Conservation (phyloP, 2,329 filamentous ascomycete genomes). For the Neofusicoccum sp. region DNA sequence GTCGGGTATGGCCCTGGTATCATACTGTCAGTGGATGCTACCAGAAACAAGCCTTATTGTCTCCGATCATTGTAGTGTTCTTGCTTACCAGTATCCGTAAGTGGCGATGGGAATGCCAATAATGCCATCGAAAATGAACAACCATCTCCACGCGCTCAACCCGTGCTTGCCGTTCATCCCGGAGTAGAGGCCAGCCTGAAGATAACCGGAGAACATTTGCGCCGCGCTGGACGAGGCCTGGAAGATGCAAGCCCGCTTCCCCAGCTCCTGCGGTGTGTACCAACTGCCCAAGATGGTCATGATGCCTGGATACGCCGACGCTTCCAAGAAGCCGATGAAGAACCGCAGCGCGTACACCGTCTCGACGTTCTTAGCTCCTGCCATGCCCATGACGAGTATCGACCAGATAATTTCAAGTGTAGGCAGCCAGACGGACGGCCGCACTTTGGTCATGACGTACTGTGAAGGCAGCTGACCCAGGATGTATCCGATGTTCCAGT, state of each 20-base stretch:
- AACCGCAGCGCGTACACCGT: constrained; percentile 43
- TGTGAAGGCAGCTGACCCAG: constrained; percentile 29
- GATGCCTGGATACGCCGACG: constrained; percentile 35
- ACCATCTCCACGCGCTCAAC: constrained; percentile 13
- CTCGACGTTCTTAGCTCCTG: constrained; percentile 36
- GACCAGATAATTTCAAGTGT: constrained; percentile 42
- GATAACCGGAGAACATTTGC: constrained; percentile 17
- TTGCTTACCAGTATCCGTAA: not conserved
- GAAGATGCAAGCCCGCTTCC: constrained; percentile 59
- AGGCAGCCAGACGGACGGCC: constrained; percentile 40
- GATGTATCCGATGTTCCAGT: constrained; percentile 31
- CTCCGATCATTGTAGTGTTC: not conserved
- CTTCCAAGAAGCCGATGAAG: constrained; percentile 36
- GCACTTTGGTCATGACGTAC: constrained; percentile 21
- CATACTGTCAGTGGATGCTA: not conserved
- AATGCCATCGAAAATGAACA: constrained; percentile 15
- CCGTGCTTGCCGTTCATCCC: constrained; percentile 12
- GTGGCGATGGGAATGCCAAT: not conserved
- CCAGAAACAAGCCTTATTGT: not conserved
- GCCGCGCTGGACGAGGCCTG: constrained; percentile 45
- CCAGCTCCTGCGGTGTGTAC: constrained; percentile 47
- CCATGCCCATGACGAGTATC: constrained; percentile 39
- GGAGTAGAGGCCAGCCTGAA: not conserved
- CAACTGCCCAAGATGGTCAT: constrained; percentile 39
- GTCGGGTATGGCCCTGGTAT: constrained; percentile 3